Percentiles rank a stretch among this genome's conserved stretches.
Evolutionary conservation across 257 asterid species (phyloP).

Genomic region (Penstemon davidsonii): DNA sequence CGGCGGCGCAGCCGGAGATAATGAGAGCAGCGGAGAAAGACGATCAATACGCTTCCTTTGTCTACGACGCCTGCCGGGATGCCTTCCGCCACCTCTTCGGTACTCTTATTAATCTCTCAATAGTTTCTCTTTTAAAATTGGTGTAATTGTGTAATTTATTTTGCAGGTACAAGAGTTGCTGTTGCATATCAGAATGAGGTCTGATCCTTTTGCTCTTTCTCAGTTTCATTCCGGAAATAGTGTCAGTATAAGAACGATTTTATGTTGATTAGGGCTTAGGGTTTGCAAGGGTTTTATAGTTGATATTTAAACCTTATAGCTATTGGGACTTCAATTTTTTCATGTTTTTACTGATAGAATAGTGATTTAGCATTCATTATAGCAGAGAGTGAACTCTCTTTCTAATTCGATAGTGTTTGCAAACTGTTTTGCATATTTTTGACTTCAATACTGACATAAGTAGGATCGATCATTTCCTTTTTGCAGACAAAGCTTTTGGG

Average conservation of each 20-base stretch:
- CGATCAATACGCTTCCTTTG: constrained; percentile 93
- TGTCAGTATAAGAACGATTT: background rate
- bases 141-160: background rate
- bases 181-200: constrained; percentile 95
- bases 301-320: background rate
- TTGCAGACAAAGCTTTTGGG: constrained; percentile 90
- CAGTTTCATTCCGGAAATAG: constrained; percentile 6
- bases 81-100: constrained; percentile 99
- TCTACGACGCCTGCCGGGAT: constrained; percentile 96
- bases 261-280: background rate
- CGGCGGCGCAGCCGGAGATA: constrained; percentile 95
- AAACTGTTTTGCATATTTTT: background rate
- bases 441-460: constrained; percentile 6
- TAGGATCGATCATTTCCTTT: constrained; percentile 17
- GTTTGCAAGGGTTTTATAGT: background rate
- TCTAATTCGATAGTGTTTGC: constrained; percentile 4
- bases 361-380: background rate
- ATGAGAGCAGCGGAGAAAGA: constrained; percentile 99
- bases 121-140: background rate
- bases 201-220: constrained; percentile 14
- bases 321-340: background rate
- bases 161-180: constrained; percentile 86
- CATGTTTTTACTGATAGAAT: background rate
- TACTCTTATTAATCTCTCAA: constrained; percentile 20
- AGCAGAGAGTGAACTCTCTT: background rate